Percentiles rank a stretch among this genome's conserved stretches.
These are phyloP conservation scores for Ceriops zippeliana DNA, from an alignment of 345 rosid species.

Conservation along the genomic window DNA sequence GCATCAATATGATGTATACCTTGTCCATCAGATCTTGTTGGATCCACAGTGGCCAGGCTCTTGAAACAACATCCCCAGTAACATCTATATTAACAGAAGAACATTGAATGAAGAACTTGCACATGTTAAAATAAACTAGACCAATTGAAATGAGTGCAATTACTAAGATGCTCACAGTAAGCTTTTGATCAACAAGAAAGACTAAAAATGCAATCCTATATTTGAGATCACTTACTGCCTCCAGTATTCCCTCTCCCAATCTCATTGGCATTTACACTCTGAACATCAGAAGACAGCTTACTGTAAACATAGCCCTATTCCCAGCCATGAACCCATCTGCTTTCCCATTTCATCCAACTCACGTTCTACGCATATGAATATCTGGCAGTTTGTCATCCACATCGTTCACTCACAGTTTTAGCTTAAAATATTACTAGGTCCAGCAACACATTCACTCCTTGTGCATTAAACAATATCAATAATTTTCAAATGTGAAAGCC, in stretches of 20 bases:
- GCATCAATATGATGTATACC: constrained; percentile 80
- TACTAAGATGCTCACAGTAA: background rate
- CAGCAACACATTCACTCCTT: background rate
- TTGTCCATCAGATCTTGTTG: constrained; percentile 74
- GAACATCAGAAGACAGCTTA: background rate
- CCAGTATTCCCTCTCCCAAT: too few relatives aligned
- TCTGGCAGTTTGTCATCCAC: background rate
- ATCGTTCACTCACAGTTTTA: background rate
- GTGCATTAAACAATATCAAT: too few relatives aligned
- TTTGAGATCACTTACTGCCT: background rate
- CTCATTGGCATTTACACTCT: background rate
- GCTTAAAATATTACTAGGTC: background rate
- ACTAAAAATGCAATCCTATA: background rate
- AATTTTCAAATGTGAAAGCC: too few relatives aligned
- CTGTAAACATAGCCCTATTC: background rate
- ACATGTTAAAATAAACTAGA: constrained; percentile 2
- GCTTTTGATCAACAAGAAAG: constrained; percentile 4
- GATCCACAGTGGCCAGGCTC: constrained; percentile 90
- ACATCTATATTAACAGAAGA: constrained; percentile 46
- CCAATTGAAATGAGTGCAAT: background rate
- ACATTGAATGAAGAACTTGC: background rate
- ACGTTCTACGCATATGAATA: background rate
- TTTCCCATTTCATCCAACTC: background rate
- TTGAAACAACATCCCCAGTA: constrained; percentile 98
- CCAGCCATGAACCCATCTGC: background rate